These are phyloP conservation scores for Endocarpon pusillum DNA, from an alignment of 495 filamentous ascomycete genomes.

Conservation along the genomic window DNA sequence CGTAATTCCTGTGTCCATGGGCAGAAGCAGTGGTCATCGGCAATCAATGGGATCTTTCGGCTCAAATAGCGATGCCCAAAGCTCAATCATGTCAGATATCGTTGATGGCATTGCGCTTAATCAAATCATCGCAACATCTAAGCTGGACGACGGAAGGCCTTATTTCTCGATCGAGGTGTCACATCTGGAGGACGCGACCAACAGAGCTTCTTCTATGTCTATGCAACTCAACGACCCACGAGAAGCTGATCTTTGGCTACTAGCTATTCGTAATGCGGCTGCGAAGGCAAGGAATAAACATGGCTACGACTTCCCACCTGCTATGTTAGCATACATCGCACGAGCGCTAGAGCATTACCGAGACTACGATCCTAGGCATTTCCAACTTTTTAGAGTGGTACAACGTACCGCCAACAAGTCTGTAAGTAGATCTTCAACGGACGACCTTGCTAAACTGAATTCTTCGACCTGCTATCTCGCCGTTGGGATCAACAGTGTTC, in stretches of 20 bases:
- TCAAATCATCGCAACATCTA: constrained; percentile 61
- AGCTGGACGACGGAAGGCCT: constrained; percentile 60
- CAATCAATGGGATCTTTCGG: constrained; percentile 41
- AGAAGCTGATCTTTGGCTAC: constrained; percentile 61
- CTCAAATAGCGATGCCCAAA: constrained; percentile 43
- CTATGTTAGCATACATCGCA: constrained; percentile 46
- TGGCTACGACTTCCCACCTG: constrained; percentile 37
- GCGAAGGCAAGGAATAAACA: constrained; percentile 35
- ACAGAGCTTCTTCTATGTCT: constrained; percentile 40
- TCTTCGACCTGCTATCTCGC: constrained; percentile 69
- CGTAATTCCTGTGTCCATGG: constrained; percentile 28
- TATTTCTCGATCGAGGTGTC: constrained; percentile 68
- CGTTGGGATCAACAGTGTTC: constrained; percentile 66
- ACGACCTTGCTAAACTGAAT: constrained; percentile 58
- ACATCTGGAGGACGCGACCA: constrained; percentile 53
- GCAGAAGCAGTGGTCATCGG: constrained; percentile 24
- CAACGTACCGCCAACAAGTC: constrained; percentile 47
- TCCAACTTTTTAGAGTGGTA: constrained; percentile 72
- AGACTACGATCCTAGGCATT: constrained; percentile 50
- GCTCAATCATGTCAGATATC: constrained; percentile 31
- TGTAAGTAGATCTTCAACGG: constrained; percentile 46
- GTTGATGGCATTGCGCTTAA: constrained; percentile 43
- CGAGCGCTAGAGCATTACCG: constrained; percentile 48
- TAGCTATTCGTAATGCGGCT: constrained; percentile 44
- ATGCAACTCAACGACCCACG: constrained; percentile 57